These are phyloP conservation scores for Pneumocystis sp. DNA, from an alignment of 1,139 yeast species.

Conservation along the genomic window DNA sequence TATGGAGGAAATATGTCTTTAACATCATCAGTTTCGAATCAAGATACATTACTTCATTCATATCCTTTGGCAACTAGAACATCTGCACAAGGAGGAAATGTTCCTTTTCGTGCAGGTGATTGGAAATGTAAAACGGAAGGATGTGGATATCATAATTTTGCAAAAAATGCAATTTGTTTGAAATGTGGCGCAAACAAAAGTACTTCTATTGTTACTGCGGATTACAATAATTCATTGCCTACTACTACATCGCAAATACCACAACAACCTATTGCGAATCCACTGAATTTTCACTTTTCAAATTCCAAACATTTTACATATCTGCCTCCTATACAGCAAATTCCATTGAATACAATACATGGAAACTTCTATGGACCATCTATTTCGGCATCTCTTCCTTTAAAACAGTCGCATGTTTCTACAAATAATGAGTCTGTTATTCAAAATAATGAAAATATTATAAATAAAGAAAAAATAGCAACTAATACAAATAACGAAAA, in stretches of 20 bases:
- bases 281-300: neutral
- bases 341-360: neutral
- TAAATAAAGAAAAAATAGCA: neutral
- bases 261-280: neutral
- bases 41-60: neutral
- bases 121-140: slow-evolving; percentile 77
- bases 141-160: slow-evolving; percentile 84
- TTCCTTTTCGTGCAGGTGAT: slow-evolving; percentile 93
- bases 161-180: slow-evolving; percentile 72
- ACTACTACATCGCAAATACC: neutral
- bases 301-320: neutral
- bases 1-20: neutral
- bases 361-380: neutral
- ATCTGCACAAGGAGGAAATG: slow-evolving; percentile 27
- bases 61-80: slow-evolving; percentile 2
- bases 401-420: neutral
- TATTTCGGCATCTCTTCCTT: neutral
- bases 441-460: neutral
- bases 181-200: slow-evolving; percentile 76
- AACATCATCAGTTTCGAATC: neutral
- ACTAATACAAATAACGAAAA: neutral
- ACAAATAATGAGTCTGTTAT: neutral
- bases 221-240: slow-evolving; percentile 1
- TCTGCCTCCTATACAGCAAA: neutral
- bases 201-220: slow-evolving; percentile 26